phyloP scores from a whole-genome alignment of 129 eudicot genomes.

The Helichrysum umbraculigerum region DNA sequence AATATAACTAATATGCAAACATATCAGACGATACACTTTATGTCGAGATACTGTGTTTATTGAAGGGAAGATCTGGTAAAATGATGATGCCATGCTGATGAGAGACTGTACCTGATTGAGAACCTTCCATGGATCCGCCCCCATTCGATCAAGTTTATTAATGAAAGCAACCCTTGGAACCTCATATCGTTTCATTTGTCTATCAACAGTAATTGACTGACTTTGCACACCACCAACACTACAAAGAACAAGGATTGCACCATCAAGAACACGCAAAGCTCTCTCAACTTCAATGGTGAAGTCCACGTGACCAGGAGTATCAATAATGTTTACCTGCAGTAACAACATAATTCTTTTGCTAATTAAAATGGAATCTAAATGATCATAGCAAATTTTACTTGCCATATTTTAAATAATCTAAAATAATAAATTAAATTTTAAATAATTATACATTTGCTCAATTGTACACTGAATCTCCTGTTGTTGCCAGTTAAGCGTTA shows the following conservation, averaged over 20 bases:
- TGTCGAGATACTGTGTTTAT: neutral
- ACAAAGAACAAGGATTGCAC: conserved; percentile 96
- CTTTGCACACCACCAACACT: conserved; percentile 99
- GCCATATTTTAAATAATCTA: neutral
- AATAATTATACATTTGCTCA: neutral
- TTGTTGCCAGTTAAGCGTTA: neutral
- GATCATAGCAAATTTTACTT: neutral
- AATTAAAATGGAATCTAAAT: neutral
- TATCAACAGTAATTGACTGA: conserved; percentile 97
- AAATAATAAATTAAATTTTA: neutral
- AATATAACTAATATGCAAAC: conserved; percentile 8
- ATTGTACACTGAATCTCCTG: neutral
- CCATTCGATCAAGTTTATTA: conserved; percentile 97
- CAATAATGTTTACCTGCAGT: conserved; percentile 87
- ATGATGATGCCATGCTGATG: conserved; percentile 14
- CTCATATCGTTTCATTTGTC: conserved; percentile 97
- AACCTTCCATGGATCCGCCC: conserved; percentile 98
- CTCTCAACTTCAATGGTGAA: conserved; percentile 99
- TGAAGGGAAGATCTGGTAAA: conserved; percentile 10
- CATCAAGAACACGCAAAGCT: conserved; percentile 98
- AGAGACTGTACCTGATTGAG: conserved; percentile 69
- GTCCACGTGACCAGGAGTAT: conserved; percentile 99
- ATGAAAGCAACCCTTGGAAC: conserved; percentile 98
- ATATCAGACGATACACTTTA: conserved; percentile 17
- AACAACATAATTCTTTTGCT: conserved; percentile 20